Conservation (phyloP, 2,329 filamentous ascomycete species). For the Ceratocystis papillata region DNA sequence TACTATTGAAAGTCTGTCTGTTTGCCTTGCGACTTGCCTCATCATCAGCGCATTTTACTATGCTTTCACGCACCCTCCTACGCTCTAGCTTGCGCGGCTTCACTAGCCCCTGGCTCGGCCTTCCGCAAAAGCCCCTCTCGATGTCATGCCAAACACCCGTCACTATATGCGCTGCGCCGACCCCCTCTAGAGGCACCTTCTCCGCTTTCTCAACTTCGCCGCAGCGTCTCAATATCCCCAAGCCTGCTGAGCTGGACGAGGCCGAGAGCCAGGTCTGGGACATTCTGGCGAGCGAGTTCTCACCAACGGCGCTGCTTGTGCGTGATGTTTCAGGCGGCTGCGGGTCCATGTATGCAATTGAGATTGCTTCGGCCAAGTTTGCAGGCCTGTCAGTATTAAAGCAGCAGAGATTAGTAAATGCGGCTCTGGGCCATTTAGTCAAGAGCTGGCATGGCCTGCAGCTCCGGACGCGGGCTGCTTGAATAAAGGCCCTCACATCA, state of each 20-base stretch:
- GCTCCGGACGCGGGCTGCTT: constrained; percentile 55
- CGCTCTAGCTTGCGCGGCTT: not conserved
- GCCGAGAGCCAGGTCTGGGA: constrained; percentile 52
- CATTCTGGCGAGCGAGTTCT: constrained; percentile 40
- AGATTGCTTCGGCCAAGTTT: constrained; percentile 63
- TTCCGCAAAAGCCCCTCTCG: not conserved
- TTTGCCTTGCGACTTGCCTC: not conserved
- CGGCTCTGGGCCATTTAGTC: constrained; percentile 61
- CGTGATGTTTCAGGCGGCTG: constrained; percentile 76
- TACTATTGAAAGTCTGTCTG: not conserved
- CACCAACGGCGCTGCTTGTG: constrained; percentile 48
- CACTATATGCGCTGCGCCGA: constrained; percentile 20
- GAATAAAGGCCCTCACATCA: constrained; percentile 4
- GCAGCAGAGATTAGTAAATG: constrained; percentile 73
- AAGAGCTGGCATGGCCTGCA: constrained; percentile 77
- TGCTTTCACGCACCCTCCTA: not conserved
- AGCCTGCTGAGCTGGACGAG: constrained; percentile 43
- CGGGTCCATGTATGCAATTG: constrained; percentile 78
- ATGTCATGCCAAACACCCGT: not conserved
- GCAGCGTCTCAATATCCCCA: constrained; percentile 32
- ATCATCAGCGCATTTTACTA: not conserved
- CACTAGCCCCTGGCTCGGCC: not conserved
- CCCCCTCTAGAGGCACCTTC: constrained; percentile 8
- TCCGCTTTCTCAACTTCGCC: constrained; percentile 28
- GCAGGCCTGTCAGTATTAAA: constrained; percentile 60